Evolutionary conservation across 192 early-diverging fungal species (phyloP).

Genomic region (Spizellomyces punctatus): DNA sequence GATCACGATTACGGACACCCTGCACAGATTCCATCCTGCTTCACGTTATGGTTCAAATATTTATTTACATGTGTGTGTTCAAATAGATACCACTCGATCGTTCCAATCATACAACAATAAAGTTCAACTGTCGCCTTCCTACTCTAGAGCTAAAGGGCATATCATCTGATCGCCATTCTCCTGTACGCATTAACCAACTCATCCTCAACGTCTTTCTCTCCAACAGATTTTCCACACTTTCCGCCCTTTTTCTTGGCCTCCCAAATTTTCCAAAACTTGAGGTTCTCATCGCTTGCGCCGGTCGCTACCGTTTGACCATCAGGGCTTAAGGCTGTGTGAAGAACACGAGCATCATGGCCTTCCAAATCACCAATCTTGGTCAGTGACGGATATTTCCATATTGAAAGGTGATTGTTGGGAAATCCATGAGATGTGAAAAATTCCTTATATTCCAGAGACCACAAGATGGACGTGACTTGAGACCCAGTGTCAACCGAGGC

Average conservation of each 20-base stretch:
- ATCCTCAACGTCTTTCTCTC: constrained; percentile 24
- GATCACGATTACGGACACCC: too few relatives aligned
- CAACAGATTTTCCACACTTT: constrained; percentile 12
- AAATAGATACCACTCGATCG: too few relatives aligned
- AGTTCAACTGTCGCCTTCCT: too few relatives aligned
- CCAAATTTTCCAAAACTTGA: constrained; percentile 66
- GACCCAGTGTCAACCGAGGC: constrained; percentile 55
- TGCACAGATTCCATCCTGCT: too few relatives aligned
- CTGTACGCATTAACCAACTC: constrained; percentile 37
- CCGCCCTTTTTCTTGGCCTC: constrained; percentile 37
- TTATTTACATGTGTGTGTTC: too few relatives aligned
- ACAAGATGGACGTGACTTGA: constrained; percentile 59
- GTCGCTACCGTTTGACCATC: constrained; percentile 59
- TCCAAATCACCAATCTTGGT: constrained; percentile 54
- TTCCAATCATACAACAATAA: too few relatives aligned
- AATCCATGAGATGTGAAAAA: constrained; percentile 56
- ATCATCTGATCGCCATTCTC: constrained; percentile 41
- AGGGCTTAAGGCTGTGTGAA: constrained; percentile 53
- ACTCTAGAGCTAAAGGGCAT: too few relatives aligned
- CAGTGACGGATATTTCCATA: constrained; percentile 58
- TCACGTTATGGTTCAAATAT: too few relatives aligned
- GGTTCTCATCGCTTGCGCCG: constrained; percentile 51
- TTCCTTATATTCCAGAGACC: constrained; percentile 62
- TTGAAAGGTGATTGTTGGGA: constrained; percentile 53
- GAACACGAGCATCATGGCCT: constrained; percentile 55